Evolutionary conservation across 2,329 filamentous ascomycete species (phyloP).

Genomic region (Fusarium verticillioides): DNA sequence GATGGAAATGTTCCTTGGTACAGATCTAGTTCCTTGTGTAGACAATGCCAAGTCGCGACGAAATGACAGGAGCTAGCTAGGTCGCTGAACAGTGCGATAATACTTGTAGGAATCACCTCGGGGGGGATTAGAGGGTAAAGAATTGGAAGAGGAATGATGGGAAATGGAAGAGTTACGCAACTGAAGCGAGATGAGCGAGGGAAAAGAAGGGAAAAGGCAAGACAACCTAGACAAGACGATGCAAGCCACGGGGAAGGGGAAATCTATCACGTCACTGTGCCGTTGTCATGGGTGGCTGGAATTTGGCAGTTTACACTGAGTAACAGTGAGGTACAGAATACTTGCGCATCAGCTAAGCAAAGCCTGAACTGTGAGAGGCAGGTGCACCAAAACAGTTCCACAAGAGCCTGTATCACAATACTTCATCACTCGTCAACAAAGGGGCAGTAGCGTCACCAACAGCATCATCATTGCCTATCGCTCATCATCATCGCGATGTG

Average conservation of each 20-base stretch:
- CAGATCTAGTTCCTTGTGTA: background rate
- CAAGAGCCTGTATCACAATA: constrained; percentile 12
- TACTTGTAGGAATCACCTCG: constrained; percentile 5
- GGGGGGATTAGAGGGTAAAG: background rate
- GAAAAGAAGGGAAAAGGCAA: constrained; percentile 7
- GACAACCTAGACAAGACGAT: background rate
- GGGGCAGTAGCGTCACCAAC: constrained; percentile 34
- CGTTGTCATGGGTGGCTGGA: constrained; percentile 38
- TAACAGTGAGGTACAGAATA: constrained; percentile 24
- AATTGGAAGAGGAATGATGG: constrained; percentile 13
- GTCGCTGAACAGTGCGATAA: constrained; percentile 9
- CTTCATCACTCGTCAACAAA: constrained; percentile 5
- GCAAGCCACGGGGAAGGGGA: constrained; percentile 28
- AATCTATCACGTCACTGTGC: constrained; percentile 47
- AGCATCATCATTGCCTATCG: constrained; percentile 38
- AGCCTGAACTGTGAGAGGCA: constrained; percentile 2
- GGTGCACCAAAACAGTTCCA: constrained; percentile 10
- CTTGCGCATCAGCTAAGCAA: constrained; percentile 28
- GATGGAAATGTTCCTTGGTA: background rate
- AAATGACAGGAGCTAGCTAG: background rate
- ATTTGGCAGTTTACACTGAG: constrained; percentile 23
- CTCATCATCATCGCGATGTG: constrained; percentile 33
- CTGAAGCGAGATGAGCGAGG: constrained; percentile 11
- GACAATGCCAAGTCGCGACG: background rate
- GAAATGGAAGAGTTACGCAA: constrained; percentile 5